Base-by-base conservation (phyloP, 192 early-diverging fungal genomes). In the Physocladia obscura region DNA sequence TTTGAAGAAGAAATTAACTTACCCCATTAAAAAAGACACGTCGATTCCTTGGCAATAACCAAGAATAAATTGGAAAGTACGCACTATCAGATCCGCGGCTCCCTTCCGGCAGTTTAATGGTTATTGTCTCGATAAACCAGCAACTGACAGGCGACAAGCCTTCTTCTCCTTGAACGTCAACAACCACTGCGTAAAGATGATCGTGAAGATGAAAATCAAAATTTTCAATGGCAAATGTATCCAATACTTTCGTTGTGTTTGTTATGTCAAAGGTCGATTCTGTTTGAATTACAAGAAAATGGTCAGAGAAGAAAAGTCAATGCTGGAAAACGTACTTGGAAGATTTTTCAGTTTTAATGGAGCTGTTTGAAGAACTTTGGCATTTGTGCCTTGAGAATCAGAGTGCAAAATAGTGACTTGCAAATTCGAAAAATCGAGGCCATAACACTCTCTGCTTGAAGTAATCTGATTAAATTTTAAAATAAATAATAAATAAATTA, bases 11-110 rank as follows among this genome's bases (percentile, higher is more conserved):
- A n/a, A n/a, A n/a, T 21, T n/a, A 24, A 8, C 49, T 29, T n/a
- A 68, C 65, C 32, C 65, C 65, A 36, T 56, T 30, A 34, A 68
- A 68, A 55, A 68, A 68, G 3, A 68, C 27, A 24, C 65, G 65
- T 19, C 19, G 4, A 19, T 35, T 17, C 19, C 65, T 30, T 3
- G 29, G 15, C 26, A 36, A 32, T 15, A 68, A 26, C 49, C 65
- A 68, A 8, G 51, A 56, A 29, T 56, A 68, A 6, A 37, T 27
- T 21, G 65, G 65, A 36, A 68, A 68, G 32, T 68, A 68, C 51
- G 24, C 49, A 24, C 17, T 22, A 6, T 31, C 30, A 13, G 31
- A 2, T 4, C 39, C 40, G 6, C n/a, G 4, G 39, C 17, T 49
- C 13, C 47, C 40, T 15, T 64, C 62, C 2, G 19, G 11, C 0